Evolutionary conservation across 345 rosid species (phyloP), one percentile per base, ranked within the genome.

Genomic region (Eucalyptus pauciflora): DNA sequence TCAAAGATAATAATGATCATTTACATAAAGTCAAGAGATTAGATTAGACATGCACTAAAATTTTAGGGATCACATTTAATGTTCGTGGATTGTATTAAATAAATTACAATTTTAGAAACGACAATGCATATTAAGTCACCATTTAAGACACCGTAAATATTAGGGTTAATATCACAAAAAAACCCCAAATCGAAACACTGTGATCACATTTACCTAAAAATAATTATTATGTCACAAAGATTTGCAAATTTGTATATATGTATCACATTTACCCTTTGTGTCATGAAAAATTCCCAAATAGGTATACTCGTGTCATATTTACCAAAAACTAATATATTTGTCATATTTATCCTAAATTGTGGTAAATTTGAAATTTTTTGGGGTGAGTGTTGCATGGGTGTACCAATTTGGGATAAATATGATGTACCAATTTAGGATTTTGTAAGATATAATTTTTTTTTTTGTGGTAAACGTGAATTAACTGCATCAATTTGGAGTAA

Each of bases 121-220:
- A 58, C 14, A 11, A 25, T 58, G 2, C 2, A 58, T 5, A 58
- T 25, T 58, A 27, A 10, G 64, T 7, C 29, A 58, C 0, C 29
- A 25, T 58, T 58, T 25, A 58, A 25, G 67, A 58, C 67, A 25
- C 15, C 3, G 14, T 58, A 58, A 2, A 58, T 27, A 58, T 58
- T 58, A 58, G n/a, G 7, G 67, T 27, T 58, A 2, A 25, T 58
- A 24, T 5, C 0, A 1, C 3, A n/a, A 58, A 58, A 58, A 58
- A 58, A 58, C n/a, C n/a, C 0, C n/a, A 58, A 56, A 25, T 25
- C 0, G 13, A 25, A 25, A 58, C 7, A 58, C 3, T 1, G 0
- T 25, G 29, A 27, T 13, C 33, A 27, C 15, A 62, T 62, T 62
- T 3, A 29, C 69, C 69, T 0, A 0, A 29, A 62, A 29, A n/a